Evolutionary conservation across 1,284 basidiomycete species (phyloP), one percentile per base, ranked within the genome.

Genomic region (Papiliotrema flavescens): DNA sequence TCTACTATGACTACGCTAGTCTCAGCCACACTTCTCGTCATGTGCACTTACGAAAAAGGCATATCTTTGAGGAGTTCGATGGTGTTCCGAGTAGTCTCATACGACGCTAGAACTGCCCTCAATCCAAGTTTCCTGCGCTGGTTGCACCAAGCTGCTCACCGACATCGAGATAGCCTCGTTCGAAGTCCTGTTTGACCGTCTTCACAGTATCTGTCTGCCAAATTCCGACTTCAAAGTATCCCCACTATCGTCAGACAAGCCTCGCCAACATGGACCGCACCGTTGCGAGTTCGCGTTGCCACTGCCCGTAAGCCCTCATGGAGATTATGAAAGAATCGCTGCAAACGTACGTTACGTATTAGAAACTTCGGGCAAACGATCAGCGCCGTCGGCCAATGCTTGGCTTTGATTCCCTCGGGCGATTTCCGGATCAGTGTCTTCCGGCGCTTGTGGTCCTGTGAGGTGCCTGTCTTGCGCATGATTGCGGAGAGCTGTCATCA

Each of bases 381-480:
- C 45, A 76, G 54, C 0, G 69, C 73, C 0, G 75, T 75, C 2
- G 72, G 66, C 73, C 73, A 75, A 37, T 66, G 56, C 34, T 62
- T 60, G 0, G 73, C 65, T 4, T 57, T 48, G 1, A 74, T 51
- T 17, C 32, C 15, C 3, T 48, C 23, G 2, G 32, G 34, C 13
- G n/a, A 32, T 3, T 11, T 22, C 14, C 66, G 57, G 40, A 69
- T 65, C 6, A 57, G 35, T 23, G 41, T 51, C 45, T 71, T 76
- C 32, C 71, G 61, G 15, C 74, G 63, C 4, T 67, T 54, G n/a
- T 64, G 55, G 49, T 79, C 77, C 0, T 44, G 47, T 7, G 54
- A 59, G 2, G 65, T 69, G 1, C 79, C 79, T 0, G 70, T 78
- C 62, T 80, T 80, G 15, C 66, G 61, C 79, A 80, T 81, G 57